phyloP scores from a whole-genome alignment of 2,329 filamentous ascomycete species.

The Cryphonectria naterciae region DNA sequence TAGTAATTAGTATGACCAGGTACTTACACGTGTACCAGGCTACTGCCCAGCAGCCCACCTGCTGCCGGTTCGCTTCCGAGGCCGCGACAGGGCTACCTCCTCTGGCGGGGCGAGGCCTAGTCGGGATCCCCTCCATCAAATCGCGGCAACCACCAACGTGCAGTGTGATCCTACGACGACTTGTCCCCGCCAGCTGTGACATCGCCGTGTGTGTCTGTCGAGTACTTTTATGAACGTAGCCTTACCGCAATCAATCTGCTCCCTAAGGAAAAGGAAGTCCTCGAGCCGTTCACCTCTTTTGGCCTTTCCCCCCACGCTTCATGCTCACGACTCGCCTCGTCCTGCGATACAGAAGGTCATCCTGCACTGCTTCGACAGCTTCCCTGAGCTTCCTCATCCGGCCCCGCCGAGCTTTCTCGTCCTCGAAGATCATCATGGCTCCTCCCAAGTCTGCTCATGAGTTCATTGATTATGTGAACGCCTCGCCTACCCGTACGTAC shows the following conservation, averaged over 20 bases:
- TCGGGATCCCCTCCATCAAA: not conserved
- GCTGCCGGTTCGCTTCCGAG: constrained; percentile 1
- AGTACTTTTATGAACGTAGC: not conserved
- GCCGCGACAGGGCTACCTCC: not conserved
- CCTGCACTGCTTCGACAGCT: not conserved
- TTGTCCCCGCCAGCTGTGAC: not conserved
- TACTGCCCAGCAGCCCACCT: not conserved
- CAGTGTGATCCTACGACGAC: not conserved
- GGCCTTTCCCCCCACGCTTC: not conserved
- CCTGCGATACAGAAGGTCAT: constrained; percentile 12
- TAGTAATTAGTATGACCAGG: not conserved
- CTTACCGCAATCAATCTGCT: not conserved
- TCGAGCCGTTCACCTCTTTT: not conserved
- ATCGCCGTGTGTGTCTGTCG: not conserved
- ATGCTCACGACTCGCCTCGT: constrained; percentile 23
- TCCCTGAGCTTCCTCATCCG: constrained; percentile 1
- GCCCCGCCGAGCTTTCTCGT: constrained; percentile 21
- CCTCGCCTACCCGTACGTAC: constrained; percentile 30
- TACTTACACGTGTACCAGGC: not conserved
- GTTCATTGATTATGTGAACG: constrained; percentile 24
- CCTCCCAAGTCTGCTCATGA: constrained; percentile 21
- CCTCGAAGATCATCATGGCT: constrained; percentile 31
- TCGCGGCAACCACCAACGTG: not conserved
- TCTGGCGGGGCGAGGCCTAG: not conserved
- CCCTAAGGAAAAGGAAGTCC: not conserved